These are phyloP conservation scores for Stachybotrys chlorohalonatus DNA, from an alignment of 2,329 filamentous ascomycete species.

Conservation along the genomic window DNA sequence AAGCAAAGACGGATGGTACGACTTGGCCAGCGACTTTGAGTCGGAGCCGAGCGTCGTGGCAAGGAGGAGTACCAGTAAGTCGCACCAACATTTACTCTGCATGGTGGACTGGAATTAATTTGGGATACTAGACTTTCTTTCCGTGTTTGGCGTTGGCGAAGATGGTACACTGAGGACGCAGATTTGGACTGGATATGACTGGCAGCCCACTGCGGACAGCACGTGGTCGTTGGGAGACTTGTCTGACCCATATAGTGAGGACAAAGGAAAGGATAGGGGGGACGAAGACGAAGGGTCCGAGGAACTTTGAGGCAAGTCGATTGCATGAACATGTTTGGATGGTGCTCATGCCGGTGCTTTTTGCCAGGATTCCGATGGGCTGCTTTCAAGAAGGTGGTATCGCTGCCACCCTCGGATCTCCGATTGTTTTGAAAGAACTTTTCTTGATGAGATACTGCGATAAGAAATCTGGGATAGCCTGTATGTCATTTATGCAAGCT, in stretches of 20 bases:
- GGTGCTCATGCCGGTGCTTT: too few species aligned
- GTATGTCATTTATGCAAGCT: too few species aligned
- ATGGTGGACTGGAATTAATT: neutral
- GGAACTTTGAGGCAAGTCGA: neutral
- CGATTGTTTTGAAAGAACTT: too few species aligned
- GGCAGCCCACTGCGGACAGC: neutral
- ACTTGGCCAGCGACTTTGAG: neutral
- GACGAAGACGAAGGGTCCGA: neutral
- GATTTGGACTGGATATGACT: slow-evolving; percentile 2
- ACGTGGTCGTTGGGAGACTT: slow-evolving; percentile 1
- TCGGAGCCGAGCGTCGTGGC: slow-evolving; percentile 2
- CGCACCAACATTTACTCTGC: neutral
- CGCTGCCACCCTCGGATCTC: too few species aligned
- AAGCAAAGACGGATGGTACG: neutral
- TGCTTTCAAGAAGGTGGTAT: too few species aligned
- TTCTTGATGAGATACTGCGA: too few species aligned
- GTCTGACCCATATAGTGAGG: neutral
- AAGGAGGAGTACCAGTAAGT: neutral
- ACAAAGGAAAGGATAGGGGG: neutral
- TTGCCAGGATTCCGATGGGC: too few species aligned
- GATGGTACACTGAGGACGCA: neutral
- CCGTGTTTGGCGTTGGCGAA: neutral
- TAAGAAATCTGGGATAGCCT: too few species aligned
- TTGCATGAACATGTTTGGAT: neutral
- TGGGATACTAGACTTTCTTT: neutral